Percentiles rank a stretch among this genome's conserved stretches.
Evolutionary conservation across 495 filamentous ascomycete species (phyloP).

Genomic region (Penicillium daleae): DNA sequence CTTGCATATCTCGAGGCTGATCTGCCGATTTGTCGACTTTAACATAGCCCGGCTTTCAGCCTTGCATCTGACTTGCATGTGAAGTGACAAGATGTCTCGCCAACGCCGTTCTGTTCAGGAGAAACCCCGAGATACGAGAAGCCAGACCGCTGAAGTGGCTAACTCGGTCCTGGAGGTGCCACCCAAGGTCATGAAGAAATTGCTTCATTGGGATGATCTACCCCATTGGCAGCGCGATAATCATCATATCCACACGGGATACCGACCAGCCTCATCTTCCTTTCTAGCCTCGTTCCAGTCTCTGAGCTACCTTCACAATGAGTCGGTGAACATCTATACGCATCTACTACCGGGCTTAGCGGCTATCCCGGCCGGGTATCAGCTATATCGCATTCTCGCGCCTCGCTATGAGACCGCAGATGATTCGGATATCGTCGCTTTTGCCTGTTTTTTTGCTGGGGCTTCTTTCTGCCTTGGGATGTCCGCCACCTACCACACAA

Average conservation of each 20-base stretch:
- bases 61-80: conserved; percentile 30
- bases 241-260: conserved; percentile 71
- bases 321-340: conserved; percentile 92
- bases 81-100: conserved; percentile 35
- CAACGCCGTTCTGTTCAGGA: conserved; percentile 42
- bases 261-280: conserved; percentile 70
- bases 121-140: conserved; percentile 20
- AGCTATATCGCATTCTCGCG: conserved; percentile 54
- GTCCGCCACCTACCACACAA: conserved; percentile 79
- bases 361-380: conserved; percentile 39
- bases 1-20: conserved; percentile 23
- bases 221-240: conserved; percentile 77
- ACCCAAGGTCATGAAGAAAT: conserved; percentile 36
- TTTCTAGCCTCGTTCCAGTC: conserved; percentile 65
- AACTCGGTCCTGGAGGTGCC: conserved; percentile 34
- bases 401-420: conserved; percentile 71
- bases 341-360: conserved; percentile 67
- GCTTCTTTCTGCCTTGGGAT: conserved; percentile 79
- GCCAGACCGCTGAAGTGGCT: conserved; percentile 23
- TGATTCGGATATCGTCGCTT: conserved; percentile 67
- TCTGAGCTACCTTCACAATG: conserved; percentile 82
- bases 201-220: conserved; percentile 66
- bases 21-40: conserved; percentile 18
- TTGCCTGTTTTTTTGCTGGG: conserved; percentile 78
- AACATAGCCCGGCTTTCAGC: conserved; percentile 6